A percentile compares a stretch with the other conserved stretches of the same genome.
Conservation (phyloP, 2,329 filamentous ascomycete genomes). For the Phialophora chinensis region DNA sequence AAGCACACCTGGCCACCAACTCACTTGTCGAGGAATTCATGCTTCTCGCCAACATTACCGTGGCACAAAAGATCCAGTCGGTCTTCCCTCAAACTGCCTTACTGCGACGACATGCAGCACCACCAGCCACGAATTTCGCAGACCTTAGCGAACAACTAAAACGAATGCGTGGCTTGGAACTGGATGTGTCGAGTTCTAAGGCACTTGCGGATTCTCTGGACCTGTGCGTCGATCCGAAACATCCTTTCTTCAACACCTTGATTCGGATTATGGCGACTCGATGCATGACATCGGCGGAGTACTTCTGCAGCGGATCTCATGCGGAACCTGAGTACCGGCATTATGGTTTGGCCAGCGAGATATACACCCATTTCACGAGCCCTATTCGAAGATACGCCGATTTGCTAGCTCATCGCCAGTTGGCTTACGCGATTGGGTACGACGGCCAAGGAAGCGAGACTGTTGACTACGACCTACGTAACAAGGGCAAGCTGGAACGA, state of each 20-base stretch:
- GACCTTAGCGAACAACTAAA: constrained; percentile 89
- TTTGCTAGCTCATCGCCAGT: constrained; percentile 88
- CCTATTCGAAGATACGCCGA: constrained; percentile 98
- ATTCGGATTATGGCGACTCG: constrained; percentile 96
- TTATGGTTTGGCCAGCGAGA: constrained; percentile 93
- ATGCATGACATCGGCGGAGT: constrained; percentile 99
- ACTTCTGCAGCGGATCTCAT: constrained; percentile 94
- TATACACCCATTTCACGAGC: constrained; percentile 98
- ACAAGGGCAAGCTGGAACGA: constrained; percentile 82
- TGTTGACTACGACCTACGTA: constrained; percentile 79
- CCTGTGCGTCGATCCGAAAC: constrained; percentile 74
- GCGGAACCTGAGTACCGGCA: constrained; percentile 94
- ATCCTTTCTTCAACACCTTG: constrained; percentile 98
- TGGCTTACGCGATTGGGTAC: constrained; percentile 94
- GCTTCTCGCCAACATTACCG: constrained; percentile 95
- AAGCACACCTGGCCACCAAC: constrained; percentile 91
- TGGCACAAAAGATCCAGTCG: constrained; percentile 86
- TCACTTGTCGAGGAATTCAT: constrained; percentile 99
- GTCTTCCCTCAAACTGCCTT: constrained; percentile 95
- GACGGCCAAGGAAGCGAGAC: constrained; percentile 63
- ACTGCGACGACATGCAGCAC: constrained; percentile 86
- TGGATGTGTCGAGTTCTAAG: constrained; percentile 84
- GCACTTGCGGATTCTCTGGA: constrained; percentile 95
- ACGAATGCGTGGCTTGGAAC: constrained; percentile 79
- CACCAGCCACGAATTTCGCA: constrained; percentile 95